Conservation (phyloP, 169 alveolate species). For the Eimeria zaria region DNA sequence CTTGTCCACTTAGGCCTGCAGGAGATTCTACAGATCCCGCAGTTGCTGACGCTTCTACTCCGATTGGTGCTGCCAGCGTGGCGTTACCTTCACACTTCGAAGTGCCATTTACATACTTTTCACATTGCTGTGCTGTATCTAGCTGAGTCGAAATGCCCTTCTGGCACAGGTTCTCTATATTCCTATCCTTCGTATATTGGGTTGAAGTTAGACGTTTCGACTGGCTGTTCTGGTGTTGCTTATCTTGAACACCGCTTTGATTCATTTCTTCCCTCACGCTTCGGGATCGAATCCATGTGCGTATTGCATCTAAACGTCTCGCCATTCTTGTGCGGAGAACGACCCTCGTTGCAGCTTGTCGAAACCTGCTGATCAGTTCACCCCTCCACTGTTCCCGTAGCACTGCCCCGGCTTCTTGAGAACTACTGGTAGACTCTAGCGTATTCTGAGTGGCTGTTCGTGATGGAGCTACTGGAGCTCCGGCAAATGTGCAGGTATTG, state of each 20-base stretch:
- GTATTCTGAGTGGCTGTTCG: not conserved
- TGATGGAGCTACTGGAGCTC: conserved; percentile 40
- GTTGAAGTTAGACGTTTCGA: not conserved
- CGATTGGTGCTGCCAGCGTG: not conserved
- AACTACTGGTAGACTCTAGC: not conserved
- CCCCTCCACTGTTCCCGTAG: conserved; percentile 8
- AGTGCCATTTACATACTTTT: not conserved
- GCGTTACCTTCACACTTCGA: not conserved
- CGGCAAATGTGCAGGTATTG: conserved; percentile 11
- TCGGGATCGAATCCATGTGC: conserved; percentile 38
- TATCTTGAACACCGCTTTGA: not conserved
- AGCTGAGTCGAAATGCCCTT: not conserved
- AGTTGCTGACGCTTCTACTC: not conserved
- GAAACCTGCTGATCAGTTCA: not conserved
- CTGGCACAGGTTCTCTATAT: not conserved
- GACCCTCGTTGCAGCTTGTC: conserved; percentile 24
- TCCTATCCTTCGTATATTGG: not conserved
- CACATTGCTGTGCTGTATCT: not conserved
- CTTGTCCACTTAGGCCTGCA: not conserved
- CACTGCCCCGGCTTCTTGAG: not conserved
- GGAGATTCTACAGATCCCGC: not conserved
- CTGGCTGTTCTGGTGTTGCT: not conserved
- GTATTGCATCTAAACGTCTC: conserved; percentile 12
- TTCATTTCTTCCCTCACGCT: not conserved
- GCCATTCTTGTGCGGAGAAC: conserved; percentile 17